Base-by-base conservation (phyloP, 1,284 basidiomycete genomes). In the Thecaphora thlaspeos region DNA sequence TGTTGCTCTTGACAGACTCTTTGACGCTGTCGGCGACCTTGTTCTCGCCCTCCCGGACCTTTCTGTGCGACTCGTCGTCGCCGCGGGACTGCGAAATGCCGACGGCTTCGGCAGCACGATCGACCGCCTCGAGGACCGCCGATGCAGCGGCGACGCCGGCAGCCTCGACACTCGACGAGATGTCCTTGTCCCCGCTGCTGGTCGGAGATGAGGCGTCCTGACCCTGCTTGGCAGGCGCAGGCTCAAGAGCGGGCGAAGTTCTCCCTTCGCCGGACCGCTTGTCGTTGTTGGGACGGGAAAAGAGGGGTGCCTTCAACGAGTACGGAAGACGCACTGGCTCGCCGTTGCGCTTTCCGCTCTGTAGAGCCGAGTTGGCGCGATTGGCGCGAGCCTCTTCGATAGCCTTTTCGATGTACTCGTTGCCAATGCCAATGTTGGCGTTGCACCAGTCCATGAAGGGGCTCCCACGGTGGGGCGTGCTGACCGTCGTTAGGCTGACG, bases 371-470 rank as follows among this genome's bases (percentile, higher is more conserved):
- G 23, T 57, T 46, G 8, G 55, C 58, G 2, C 59, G 56, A 39
- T 62, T 46, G 17, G 46, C 42, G n/a, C 56, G 28, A 5, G 66
- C 68, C 37, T 76, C 59, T 28, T 57, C 47, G 34, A 76, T 63
- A 19, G 66, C 65, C 37, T 64, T 51, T 37, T 77, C 73, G 46
- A 76, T 70, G 42, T 66, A 65, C 19, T 75, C 75, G 41, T 72
- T 68, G 26, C 75, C 75, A 14, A 74, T 67, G 11, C 75, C 75
- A 22, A 77, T 71, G 50, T 77, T 77, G 45, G 73, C 69, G 30
- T 77, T 77, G 80, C 94, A 97, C 94, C 94, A 98, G 80, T 97
- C 92, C 95, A 98, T 98, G 79, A 98, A 97, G 0, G 94, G 92
- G 68, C 89, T 92, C 23, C 94, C 94, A 23, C 89, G 85, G 79